These are phyloP conservation scores for Xerocomellus dryophilus DNA, from an alignment of 768 basidiomycete species.

Conservation along the genomic window DNA sequence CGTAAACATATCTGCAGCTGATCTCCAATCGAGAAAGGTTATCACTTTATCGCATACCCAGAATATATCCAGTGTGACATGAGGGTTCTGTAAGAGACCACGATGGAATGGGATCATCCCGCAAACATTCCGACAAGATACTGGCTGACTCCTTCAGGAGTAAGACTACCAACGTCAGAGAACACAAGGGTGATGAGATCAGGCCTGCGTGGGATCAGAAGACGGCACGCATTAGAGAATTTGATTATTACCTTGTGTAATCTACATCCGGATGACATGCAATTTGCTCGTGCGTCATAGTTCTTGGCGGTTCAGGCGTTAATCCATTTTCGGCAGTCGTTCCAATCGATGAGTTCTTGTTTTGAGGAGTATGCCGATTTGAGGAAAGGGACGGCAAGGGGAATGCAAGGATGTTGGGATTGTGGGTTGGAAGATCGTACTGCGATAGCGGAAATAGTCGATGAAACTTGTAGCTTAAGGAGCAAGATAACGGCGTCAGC, in stretches of 20 bases:
- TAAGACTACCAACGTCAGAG: slow-evolving; percentile 90
- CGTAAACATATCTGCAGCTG: slow-evolving; percentile 18
- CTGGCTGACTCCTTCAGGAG: slow-evolving; percentile 91
- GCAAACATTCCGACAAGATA: slow-evolving; percentile 95
- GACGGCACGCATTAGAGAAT: slow-evolving; percentile 8
- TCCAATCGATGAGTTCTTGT: slow-evolving; percentile 1
- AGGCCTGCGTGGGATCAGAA: slow-evolving; percentile 51
- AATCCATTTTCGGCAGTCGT: slow-evolving; percentile 1
- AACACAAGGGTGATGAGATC: slow-evolving; percentile 93
- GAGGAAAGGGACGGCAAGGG: slow-evolving; percentile 36
- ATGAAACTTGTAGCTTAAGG: slow-evolving; percentile 90
- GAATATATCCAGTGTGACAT: slow-evolving; percentile 6
- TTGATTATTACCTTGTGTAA: slow-evolving; percentile 72
- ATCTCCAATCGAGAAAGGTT: slow-evolving; percentile 29
- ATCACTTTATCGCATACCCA: slow-evolving; percentile 34
- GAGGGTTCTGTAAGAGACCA: slow-evolving; percentile 1
- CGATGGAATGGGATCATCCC: slow-evolving; percentile 41
- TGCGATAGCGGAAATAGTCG: slow-evolving; percentile 92
- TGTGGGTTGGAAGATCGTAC: slow-evolving; percentile 83
- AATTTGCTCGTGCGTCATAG: slow-evolving; percentile 81
- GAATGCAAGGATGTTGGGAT: slow-evolving; percentile 71
- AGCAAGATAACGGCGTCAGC: slow-evolving; percentile 22
- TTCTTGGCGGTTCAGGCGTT: slow-evolving; percentile 10
- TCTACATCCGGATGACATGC: slow-evolving; percentile 85
- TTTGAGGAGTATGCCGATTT: background rate